A percentile compares a stretch with the other conserved stretches of the same genome.
These are phyloP conservation scores for Avicennia marina DNA, from an alignment of 257 asterid species.

Conservation along the genomic window DNA sequence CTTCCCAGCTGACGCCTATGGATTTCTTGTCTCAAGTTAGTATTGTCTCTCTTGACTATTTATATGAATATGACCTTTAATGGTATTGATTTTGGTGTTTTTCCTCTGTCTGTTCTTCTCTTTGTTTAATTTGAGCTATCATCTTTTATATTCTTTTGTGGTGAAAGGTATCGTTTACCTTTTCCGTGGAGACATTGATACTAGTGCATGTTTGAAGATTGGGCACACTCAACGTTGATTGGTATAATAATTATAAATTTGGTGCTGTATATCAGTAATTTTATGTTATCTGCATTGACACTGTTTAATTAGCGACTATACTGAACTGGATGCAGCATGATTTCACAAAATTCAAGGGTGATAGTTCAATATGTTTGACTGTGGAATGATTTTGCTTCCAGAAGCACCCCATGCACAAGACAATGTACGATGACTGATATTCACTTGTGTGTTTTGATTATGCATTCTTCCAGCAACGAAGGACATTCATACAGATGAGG, in stretches of 20 bases:
- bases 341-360: background rate
- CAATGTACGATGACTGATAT: background rate
- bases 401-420: background rate
- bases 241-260: background rate
- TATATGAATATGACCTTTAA: background rate
- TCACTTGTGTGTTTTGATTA: background rate
- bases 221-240: background rate
- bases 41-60: slow-evolving; percentile 1
- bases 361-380: background rate
- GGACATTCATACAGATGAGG: slow-evolving; percentile 95
- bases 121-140: background rate
- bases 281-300: background rate
- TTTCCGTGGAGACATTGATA: background rate
- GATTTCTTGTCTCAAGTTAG: slow-evolving; percentile 57
- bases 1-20: slow-evolving; percentile 28
- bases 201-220: background rate
- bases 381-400: background rate
- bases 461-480: slow-evolving; percentile 56
- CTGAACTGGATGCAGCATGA: background rate
- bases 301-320: background rate
- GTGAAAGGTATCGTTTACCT: background rate
- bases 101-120: background rate
- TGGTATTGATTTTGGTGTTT: background rate
- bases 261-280: background rate
- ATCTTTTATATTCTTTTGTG: background rate